phyloP scores from a whole-genome alignment of 352 stramenopile species.

The Phytophthora sp. region DNA sequence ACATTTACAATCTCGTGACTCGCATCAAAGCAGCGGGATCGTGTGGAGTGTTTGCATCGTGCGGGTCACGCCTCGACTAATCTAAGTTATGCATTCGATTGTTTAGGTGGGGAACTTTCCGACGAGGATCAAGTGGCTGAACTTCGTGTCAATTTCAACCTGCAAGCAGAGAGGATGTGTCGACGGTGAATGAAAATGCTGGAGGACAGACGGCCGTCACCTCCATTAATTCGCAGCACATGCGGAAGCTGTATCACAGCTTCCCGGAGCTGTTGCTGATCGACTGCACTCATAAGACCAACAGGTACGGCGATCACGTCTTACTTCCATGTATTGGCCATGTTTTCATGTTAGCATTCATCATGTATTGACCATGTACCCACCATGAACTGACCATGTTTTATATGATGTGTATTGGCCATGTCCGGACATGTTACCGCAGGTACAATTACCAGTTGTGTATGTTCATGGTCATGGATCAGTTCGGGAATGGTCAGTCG shows the following conservation, averaged over 20 bases:
- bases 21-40: slow-evolving; percentile 10
- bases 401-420: neutral
- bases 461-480: slow-evolving; percentile 16
- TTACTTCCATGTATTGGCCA: neutral
- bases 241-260: neutral
- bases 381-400: too few species aligned
- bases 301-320: neutral
- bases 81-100: neutral
- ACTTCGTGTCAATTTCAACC: too few species aligned
- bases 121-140: too few species aligned
- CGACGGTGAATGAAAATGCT: neutral
- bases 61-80: too few species aligned
- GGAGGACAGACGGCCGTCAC: neutral
- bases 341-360: too few species aligned
- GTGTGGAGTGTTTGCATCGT: too few species aligned
- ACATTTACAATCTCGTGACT: slow-evolving; percentile 7
- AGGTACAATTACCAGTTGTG: slow-evolving; percentile 11
- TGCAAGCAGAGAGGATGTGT: too few species aligned
- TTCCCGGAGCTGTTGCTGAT: slow-evolving; percentile 11
- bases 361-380: too few species aligned
- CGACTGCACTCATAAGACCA: slow-evolving; percentile 25
- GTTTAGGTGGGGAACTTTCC: too few species aligned
- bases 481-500: slow-evolving; percentile 6
- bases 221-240: slow-evolving; percentile 1
- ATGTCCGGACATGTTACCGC: neutral